Evolutionary conservation across 345 rosid species (phyloP), one percentile per base, ranked within the genome.

Genomic region (Abelmoschus esculentus): DNA sequence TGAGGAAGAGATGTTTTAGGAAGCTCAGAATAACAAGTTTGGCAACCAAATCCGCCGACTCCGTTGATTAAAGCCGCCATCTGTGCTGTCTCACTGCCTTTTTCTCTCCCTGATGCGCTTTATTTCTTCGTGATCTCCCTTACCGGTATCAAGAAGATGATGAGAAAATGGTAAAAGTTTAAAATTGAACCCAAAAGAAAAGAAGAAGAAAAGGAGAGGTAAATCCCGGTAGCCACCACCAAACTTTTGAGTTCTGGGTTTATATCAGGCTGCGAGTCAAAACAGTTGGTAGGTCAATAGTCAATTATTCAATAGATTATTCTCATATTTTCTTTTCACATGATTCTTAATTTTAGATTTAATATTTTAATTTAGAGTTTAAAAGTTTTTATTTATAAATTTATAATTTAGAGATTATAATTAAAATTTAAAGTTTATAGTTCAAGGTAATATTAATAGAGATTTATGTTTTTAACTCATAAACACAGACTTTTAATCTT

Each of bases 1-100:
- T 81, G 72, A 34, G 74, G 75, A 26, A 31, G 4, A 70, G 75
- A 1, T 56, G 61, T 70, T 10, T 61, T 71, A 0, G 75, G 61
- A 55, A 79, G 66, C 77, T 76, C 78, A 9, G 81, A 19, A 13
- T 84, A 83, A 57, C 80, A 81, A 3, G 86, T 80, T 59, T 80
- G 73, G 13, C 86, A 86, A 38, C 86, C 90, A 38, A 81, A 53
- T 5, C 79, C 85, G 17, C 87, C 84, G 0, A 82, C 75, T 44
- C 92, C 90, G 7, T 83, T 72, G 28, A 87, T 67, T 46, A 85
- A 62, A 72, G 89, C 77, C 58, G 81, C 84, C 86, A 80, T 84
- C 29, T 67, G 60, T 29, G 57, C 5, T 66, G 36, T 52, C 40
- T 34, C 28, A 59, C 76, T 54, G 7, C 32, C 32, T 61, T 17